Evolutionary conservation across 371 early-diverging fungal genomes (phyloP).

Genomic region (Mortierella sp.): DNA sequence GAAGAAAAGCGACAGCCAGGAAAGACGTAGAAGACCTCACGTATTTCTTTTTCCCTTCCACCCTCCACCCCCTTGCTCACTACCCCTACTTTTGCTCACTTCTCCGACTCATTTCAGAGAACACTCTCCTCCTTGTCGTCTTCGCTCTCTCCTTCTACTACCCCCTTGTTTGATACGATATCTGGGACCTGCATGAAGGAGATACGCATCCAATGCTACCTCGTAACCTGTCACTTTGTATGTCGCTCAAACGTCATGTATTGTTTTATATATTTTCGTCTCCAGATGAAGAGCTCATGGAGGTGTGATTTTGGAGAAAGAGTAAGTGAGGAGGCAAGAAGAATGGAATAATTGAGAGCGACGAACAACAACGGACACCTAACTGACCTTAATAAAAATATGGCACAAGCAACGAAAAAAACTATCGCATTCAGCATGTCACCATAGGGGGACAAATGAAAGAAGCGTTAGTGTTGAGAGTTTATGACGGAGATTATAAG

Average conservation of each 20-base stretch:
- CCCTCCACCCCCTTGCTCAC: no score
- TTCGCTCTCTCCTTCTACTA: background rate
- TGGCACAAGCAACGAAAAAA: no score
- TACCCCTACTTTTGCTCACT: background rate
- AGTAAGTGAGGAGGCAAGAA: background rate
- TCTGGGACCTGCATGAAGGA: background rate
- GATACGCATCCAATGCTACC: slow-evolving; percentile 1
- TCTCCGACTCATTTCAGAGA: background rate
- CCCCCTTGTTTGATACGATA: background rate
- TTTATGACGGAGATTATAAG: no score
- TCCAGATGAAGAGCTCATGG: background rate
- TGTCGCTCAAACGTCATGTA: background rate
- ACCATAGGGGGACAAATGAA: no score
- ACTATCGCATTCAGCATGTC: no score
- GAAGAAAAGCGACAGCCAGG: background rate
- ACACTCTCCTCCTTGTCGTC: background rate
- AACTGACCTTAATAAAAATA: no score
- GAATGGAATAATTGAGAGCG: slow-evolving; percentile 2
- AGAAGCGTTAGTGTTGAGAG: no score
- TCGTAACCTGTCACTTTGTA: background rate
- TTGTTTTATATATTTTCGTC: no score
- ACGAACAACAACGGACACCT: background rate
- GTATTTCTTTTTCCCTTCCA: no score
- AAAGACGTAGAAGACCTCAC: no score
- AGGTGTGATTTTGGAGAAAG: background rate